Percentiles rank a stretch among this genome's conserved stretches.
Evolutionary conservation across 2,329 filamentous ascomycete species (phyloP).

Genomic region (Blastomyces silverae): DNA sequence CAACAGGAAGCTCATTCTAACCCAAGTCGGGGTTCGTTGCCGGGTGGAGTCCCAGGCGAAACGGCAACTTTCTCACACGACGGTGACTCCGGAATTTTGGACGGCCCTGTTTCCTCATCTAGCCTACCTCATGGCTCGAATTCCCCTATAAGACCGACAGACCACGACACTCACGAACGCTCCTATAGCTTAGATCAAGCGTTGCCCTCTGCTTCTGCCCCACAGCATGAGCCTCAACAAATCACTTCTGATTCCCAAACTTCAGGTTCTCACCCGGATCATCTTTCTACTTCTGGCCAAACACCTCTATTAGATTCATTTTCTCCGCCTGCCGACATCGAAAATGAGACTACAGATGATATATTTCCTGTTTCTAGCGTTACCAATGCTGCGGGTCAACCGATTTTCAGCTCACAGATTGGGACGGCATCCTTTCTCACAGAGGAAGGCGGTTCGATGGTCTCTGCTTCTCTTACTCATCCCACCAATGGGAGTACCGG

Average conservation of each 20-base stretch:
- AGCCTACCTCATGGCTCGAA: not conserved
- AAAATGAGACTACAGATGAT: not conserved
- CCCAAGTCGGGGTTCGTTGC: not conserved
- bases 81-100: not conserved
- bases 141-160: not conserved
- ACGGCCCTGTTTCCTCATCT: not conserved
- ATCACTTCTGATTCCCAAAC: not conserved
- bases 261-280: not conserved
- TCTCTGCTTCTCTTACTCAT: conserved; percentile 1
- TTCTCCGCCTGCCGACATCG: conserved; percentile 8
- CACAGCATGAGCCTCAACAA: not conserved
- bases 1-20: not conserved
- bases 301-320: conserved; percentile 4
- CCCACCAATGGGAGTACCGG: not conserved
- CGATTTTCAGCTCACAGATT: not conserved
- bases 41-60: not conserved
- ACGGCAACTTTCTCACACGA: not conserved
- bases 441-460: too few species aligned
- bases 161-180: not conserved
- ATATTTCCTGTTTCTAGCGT: not conserved
- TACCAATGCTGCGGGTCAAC: not conserved
- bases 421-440: not conserved
- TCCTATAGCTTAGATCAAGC: not conserved
- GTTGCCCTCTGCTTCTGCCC: not conserved
- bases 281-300: conserved; percentile 9